Percentiles rank a stretch among this genome's conserved stretches.
Evolutionary conservation across 768 basidiomycete species (phyloP).

Genomic region (Serendipita sp.): DNA sequence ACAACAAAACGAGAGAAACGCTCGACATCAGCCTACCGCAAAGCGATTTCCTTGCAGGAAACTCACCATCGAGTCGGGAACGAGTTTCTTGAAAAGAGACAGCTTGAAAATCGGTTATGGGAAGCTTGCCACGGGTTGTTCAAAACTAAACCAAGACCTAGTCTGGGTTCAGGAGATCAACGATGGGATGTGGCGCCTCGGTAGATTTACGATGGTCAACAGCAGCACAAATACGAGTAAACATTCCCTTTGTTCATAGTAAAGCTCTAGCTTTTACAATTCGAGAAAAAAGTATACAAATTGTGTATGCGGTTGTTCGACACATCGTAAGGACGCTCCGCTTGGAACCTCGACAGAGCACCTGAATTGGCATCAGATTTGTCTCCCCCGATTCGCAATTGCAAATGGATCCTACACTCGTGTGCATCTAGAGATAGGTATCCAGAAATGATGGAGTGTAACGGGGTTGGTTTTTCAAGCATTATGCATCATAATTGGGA

Average conservation of each 20-base stretch:
- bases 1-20: not conserved
- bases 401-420: not conserved
- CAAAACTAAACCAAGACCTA: not conserved
- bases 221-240: too few species aligned
- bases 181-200: too few species aligned
- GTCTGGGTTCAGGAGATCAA: not conserved
- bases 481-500: not conserved
- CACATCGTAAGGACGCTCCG: conserved; percentile 1
- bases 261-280: not conserved
- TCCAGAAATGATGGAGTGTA: conserved; percentile 2
- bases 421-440: not conserved
- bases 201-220: too few species aligned
- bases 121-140: too few species aligned
- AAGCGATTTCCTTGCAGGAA: not conserved
- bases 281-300: not conserved
- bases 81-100: conserved; percentile 1
- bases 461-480: not conserved
- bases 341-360: conserved; percentile 3
- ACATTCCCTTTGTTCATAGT: not conserved
- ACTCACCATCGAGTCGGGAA: not conserved
- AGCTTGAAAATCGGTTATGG: not conserved
- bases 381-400: not conserved
- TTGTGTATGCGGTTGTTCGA: not conserved
- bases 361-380: not conserved
- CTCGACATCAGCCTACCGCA: not conserved